These are phyloP conservation scores for Plasmodium ovale DNA, from an alignment of 169 alveolate species.

Conservation along the genomic window DNA sequence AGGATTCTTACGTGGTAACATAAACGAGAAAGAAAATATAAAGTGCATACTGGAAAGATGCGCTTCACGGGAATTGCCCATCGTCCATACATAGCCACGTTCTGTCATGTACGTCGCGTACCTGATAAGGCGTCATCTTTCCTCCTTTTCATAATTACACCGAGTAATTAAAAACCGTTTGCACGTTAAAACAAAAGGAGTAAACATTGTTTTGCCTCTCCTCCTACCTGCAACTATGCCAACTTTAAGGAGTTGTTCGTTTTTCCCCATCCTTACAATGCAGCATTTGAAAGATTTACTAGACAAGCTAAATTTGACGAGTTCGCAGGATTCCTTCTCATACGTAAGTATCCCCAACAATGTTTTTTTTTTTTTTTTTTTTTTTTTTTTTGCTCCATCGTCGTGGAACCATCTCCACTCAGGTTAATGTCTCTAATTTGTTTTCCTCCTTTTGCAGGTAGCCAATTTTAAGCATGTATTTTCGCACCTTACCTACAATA, in stretches of 20 bases:
- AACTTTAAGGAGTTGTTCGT: background rate
- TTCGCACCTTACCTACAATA: constrained; percentile 65
- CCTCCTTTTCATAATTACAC: too few relatives aligned
- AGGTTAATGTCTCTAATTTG: background rate
- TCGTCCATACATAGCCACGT: too few relatives aligned
- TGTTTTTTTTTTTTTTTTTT: background rate
- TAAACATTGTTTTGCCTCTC: too few relatives aligned
- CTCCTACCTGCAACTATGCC: background rate
- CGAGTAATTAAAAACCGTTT: too few relatives aligned
- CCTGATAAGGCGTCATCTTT: too few relatives aligned
- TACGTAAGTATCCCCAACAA: background rate
- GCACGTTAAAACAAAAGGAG: too few relatives aligned
- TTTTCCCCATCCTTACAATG: background rate
- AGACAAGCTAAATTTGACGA: background rate
- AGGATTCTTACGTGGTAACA: constrained; percentile 10
- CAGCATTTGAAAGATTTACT: background rate
- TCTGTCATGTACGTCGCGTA: too few relatives aligned
- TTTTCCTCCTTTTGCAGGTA: constrained; percentile 27
- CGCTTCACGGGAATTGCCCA: too few relatives aligned
- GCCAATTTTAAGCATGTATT: constrained; percentile 47
- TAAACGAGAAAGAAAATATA: background rate
- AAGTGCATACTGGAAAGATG: too few relatives aligned
- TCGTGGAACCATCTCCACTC: background rate
- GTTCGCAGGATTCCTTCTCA: background rate
- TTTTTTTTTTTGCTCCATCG: background rate